Conservation (phyloP, 805 yeast species). For the Spathaspora gorwiae region DNA sequence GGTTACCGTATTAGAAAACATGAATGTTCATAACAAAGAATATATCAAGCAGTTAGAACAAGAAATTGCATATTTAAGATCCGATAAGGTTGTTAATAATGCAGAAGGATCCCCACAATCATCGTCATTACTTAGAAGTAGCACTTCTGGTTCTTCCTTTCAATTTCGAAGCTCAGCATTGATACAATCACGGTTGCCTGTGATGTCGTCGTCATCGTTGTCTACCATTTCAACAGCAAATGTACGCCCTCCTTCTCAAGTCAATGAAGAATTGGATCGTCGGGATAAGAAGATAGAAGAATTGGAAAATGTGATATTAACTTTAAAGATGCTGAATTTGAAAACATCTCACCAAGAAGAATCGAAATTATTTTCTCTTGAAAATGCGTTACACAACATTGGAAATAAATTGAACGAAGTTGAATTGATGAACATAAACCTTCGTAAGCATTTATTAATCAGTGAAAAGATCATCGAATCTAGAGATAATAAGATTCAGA, state of each 20-base stretch:
- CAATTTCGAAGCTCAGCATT: neutral
- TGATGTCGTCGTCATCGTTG: neutral
- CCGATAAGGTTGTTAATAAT: neutral
- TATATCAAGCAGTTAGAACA: conserved; percentile 39
- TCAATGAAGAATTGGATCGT: conserved; percentile 19
- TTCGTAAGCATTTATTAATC: conserved; percentile 52
- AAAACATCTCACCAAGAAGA: conserved; percentile 37
- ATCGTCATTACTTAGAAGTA: neutral
- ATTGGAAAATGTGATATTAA: conserved; percentile 24
- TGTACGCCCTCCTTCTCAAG: neutral
- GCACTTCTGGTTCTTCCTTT: neutral
- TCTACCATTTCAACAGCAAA: neutral
- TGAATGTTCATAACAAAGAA: conserved; percentile 22
- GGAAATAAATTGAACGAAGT: conserved; percentile 57
- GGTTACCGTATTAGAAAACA: conserved; percentile 29
- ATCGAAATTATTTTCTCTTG: conserved; percentile 48
- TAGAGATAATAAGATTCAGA: conserved; percentile 52
- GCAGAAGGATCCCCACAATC: neutral
- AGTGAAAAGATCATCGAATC: conserved; percentile 54
- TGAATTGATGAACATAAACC: conserved; percentile 53
- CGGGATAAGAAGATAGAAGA: conserved; percentile 27
- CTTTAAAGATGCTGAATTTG: conserved; percentile 27
- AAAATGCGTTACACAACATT: conserved; percentile 54
- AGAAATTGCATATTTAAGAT: conserved; percentile 25
- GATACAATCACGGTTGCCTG: conserved; percentile 1